Evolutionary conservation across 2,329 filamentous ascomycete genomes (phyloP).

Genomic region (Talaromyces verruculosus): DNA sequence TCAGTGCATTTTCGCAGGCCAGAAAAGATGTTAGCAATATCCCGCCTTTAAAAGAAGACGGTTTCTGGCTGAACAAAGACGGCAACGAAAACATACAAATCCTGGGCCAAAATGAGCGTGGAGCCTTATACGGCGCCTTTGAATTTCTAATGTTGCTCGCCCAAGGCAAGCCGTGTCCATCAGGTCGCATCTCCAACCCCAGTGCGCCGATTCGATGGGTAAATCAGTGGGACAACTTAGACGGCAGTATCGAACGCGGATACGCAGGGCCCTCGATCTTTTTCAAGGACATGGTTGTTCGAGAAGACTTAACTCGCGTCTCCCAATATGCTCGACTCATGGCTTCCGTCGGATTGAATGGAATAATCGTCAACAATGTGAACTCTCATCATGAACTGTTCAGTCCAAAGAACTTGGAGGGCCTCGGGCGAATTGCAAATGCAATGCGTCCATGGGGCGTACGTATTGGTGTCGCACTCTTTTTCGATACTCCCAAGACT

Average conservation of each 20-base stretch:
- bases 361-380: constrained; percentile 68
- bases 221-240: constrained; percentile 73
- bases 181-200: constrained; percentile 55
- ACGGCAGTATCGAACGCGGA: constrained; percentile 65
- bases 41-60: constrained; percentile 41
- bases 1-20: constrained; percentile 31
- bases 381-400: constrained; percentile 65
- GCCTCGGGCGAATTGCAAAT: constrained; percentile 63
- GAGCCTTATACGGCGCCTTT: constrained; percentile 68
- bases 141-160: constrained; percentile 66
- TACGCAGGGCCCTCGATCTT: constrained; percentile 69
- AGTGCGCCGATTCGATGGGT: constrained; percentile 65
- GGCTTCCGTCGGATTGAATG: constrained; percentile 66
- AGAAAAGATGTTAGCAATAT: constrained; percentile 26
- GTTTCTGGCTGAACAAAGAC: constrained; percentile 60
- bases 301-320: constrained; percentile 61
- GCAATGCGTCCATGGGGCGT: constrained; percentile 67
- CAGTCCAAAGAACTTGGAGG: constrained; percentile 58
- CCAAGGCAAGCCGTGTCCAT: constrained; percentile 55
- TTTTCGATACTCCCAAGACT: constrained; percentile 64
- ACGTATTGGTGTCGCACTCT: constrained; percentile 64
- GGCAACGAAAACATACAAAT: constrained; percentile 54
- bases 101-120: constrained; percentile 65
- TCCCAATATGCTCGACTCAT: constrained; percentile 65
- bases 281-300: constrained; percentile 58